Conservation (phyloP, 331 rosid species). For the Acacia concinna region DNA sequence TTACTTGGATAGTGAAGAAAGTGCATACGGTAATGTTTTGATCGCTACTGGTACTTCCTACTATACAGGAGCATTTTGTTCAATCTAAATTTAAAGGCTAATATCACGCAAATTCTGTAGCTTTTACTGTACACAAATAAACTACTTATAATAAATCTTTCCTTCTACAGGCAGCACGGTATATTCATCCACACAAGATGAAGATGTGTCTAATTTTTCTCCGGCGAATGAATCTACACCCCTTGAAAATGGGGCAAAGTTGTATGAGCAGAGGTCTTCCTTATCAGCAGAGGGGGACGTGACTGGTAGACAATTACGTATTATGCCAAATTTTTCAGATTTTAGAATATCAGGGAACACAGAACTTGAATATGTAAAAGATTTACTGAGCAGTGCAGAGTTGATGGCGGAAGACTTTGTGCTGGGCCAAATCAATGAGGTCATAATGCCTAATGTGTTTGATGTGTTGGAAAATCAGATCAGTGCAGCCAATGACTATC, state of each 20-base stretch:
- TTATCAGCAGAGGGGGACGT: slow-evolving; percentile 23
- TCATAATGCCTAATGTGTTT: slow-evolving; percentile 57
- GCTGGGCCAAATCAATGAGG: slow-evolving; percentile 40
- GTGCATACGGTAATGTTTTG: slow-evolving; percentile 50
- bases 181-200: slow-evolving; percentile 51
- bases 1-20: slow-evolving; percentile 51
- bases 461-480: slow-evolving; percentile 51
- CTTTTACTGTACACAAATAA: background rate
- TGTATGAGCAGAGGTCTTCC: slow-evolving; percentile 45
- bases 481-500: slow-evolving; percentile 28
- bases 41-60: slow-evolving; percentile 31
- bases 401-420: slow-evolving; percentile 56
- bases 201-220: slow-evolving; percentile 41
- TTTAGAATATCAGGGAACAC: slow-evolving; percentile 40
- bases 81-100: background rate
- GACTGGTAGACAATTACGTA: slow-evolving; percentile 33
- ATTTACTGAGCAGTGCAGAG: slow-evolving; percentile 52
- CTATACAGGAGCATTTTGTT: background rate
- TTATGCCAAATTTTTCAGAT: slow-evolving; percentile 28
- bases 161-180: slow-evolving; percentile 55
- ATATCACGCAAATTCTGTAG: background rate
- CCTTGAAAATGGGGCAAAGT: slow-evolving; percentile 34
- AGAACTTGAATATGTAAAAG: slow-evolving; percentile 65
- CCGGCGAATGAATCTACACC: slow-evolving; percentile 38
- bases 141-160: slow-evolving; percentile 3